phyloP scores from a whole-genome alignment of 2,329 filamentous ascomycete genomes.

The Aspergillus piperis region DNA sequence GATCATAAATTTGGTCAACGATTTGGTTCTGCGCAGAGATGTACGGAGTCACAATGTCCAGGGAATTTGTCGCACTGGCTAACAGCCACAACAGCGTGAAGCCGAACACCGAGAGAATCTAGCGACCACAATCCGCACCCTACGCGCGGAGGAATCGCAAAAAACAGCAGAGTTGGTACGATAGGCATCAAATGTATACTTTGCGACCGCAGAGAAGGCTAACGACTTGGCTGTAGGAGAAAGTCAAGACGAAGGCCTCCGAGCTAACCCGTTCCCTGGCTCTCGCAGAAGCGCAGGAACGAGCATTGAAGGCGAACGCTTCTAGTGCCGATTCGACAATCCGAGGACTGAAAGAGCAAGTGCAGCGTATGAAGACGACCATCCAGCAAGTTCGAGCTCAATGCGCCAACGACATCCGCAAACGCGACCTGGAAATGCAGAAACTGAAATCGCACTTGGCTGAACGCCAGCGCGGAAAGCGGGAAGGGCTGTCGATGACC shows the following conservation, averaged over 20 bases:
- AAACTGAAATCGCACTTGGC: constrained; percentile 82
- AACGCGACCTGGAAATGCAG: constrained; percentile 85
- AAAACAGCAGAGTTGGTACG: constrained; percentile 69
- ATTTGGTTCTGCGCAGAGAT: constrained; percentile 85
- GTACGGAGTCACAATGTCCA: constrained; percentile 54
- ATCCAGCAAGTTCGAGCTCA: constrained; percentile 81
- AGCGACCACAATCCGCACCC: constrained; percentile 71
- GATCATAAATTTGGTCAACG: constrained; percentile 91
- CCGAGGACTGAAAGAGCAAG: constrained; percentile 79
- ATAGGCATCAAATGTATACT: not conserved
- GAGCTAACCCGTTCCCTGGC: constrained; percentile 61
- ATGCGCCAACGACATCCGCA: constrained; percentile 87
- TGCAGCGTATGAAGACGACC: constrained; percentile 73
- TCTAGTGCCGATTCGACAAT: constrained; percentile 72
- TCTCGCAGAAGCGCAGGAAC: constrained; percentile 68
- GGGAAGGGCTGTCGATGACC: constrained; percentile 54
- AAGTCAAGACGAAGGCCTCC: constrained; percentile 55
- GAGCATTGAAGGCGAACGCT: constrained; percentile 68
- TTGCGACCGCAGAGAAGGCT: not conserved
- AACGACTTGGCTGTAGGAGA: constrained; percentile 44
- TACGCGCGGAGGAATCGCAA: constrained; percentile 74
- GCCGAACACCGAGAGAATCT: constrained; percentile 84
- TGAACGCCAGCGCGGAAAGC: constrained; percentile 63
- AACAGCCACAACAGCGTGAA: constrained; percentile 64
- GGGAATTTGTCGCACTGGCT: not conserved